These are phyloP conservation scores for Warburgia ugandensis DNA, from an alignment of 164 flowering plant genomes.

Conservation along the genomic window DNA sequence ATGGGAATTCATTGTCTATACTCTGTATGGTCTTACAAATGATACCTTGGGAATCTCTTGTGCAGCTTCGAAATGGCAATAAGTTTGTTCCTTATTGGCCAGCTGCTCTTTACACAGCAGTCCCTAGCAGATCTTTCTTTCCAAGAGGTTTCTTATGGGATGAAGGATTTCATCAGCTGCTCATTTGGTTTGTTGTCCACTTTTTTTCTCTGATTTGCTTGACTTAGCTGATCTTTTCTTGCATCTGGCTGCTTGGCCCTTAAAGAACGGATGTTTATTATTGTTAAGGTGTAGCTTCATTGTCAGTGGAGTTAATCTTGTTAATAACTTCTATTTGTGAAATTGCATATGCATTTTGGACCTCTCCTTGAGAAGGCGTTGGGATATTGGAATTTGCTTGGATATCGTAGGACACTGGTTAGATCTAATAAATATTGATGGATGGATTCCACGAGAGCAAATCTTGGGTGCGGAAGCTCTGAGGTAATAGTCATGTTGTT, in stretches of 20 bases:
- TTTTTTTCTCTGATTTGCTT: background rate
- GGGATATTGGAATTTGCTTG: slow-evolving; percentile 81
- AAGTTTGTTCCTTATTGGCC: slow-evolving; percentile 79
- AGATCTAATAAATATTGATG: slow-evolving; percentile 91
- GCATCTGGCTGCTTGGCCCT: no score
- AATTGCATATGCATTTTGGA: background rate
- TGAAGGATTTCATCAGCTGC: slow-evolving; percentile 96
- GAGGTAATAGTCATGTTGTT: no score
- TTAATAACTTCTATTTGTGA: slow-evolving; percentile 1
- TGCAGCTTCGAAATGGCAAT: slow-evolving; percentile 49
- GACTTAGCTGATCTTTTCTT: background rate
- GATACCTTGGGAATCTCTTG: slow-evolving; percentile 10
- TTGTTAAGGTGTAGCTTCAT: background rate
- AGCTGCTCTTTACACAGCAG: slow-evolving; percentile 94
- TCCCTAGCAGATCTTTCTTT: slow-evolving; percentile 90
- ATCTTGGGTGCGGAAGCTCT: slow-evolving; percentile 97
- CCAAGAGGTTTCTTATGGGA: slow-evolving; percentile 99
- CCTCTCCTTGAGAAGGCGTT: slow-evolving; percentile 55
- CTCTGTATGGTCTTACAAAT: no score
- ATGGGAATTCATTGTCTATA: no score
- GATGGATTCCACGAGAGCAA: slow-evolving; percentile 99
- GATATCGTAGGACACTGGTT: slow-evolving; percentile 97
- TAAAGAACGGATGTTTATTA: no score
- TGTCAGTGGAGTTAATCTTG: background rate
- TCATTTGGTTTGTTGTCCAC: slow-evolving; percentile 62